Base-by-base conservation (phyloP, 202 grass and related monocot genomes). In the Musa balbisiana region DNA sequence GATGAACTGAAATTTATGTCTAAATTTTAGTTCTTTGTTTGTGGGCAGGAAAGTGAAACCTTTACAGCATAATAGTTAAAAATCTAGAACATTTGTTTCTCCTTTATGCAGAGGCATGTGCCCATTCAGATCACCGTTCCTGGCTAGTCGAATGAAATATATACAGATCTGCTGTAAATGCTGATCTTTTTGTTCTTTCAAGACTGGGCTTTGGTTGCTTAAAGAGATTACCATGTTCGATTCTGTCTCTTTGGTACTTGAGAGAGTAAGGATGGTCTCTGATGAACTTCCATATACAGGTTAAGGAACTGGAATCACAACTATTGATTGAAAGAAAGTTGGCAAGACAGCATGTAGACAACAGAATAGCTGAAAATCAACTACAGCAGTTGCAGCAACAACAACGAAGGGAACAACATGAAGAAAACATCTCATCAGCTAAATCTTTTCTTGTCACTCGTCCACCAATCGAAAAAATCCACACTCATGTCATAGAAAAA, bases 291-390 rank as follows among this genome's bases (percentile, higher is more conserved):
- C 9, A 16, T 83, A 69, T 8, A 21, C 81, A 98, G 94, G 84
- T 94, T 74, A 98, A 91, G 73, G 94, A 98, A 75, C 19, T 98
- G 54, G 91, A 98, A 73, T 93, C 94, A 67, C 94, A 98, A 55
- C 75, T 98, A 13, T 74, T 98, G 62, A 77, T 92, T 11, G 94
- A 98, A 81, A 88, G 94, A 73, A 94, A 98, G 80, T 87, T 98
- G 54, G 87, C 94, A 55, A 83, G 94, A 50, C 91, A 98, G 74
- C 94, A 94, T 62, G 88, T 94, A 0, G 94, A 98, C 83, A 89
- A 80, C 79, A 98, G 86, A 82, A 98, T 98, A 22, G 88, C 91
- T 5, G 90, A 98, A 83, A 83, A 91, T 11, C 88, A 97, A 60
- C 52, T 82, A 55, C 80, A 87, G 16, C 81, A 73, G 60, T 20